Conservation (phyloP, 73 alveolate genomes). For the Symbiodinium pilosum region DNA sequence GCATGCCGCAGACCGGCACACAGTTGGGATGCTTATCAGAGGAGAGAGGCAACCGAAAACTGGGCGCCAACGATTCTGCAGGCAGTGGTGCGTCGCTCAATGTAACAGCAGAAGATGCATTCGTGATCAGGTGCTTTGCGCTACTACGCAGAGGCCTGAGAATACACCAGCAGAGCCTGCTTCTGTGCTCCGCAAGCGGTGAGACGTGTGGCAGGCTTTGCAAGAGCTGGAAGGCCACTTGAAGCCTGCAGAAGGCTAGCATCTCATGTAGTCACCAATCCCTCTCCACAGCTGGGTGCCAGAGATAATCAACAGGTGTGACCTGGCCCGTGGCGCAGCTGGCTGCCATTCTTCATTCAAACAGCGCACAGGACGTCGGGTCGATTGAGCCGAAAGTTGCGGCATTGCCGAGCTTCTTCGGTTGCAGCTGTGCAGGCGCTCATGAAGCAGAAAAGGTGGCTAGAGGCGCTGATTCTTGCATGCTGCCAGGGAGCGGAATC, state of each 20-base stretch:
- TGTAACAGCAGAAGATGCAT: too few relatives aligned
- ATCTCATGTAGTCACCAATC: too few relatives aligned
- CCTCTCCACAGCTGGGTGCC: too few relatives aligned
- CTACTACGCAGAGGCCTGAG: not conserved
- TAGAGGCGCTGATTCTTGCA: slow-evolving; percentile 36
- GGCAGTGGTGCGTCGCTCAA: too few relatives aligned
- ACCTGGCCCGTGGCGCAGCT: not conserved
- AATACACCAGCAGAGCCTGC: not conserved
- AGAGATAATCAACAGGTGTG: not conserved
- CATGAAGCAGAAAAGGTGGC: slow-evolving; percentile 79
- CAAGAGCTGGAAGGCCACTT: not conserved
- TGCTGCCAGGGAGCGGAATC: too few relatives aligned
- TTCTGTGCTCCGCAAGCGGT: not conserved
- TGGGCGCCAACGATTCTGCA: slow-evolving; percentile 29
- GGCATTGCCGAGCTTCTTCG: not conserved
- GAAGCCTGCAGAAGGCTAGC: not conserved
- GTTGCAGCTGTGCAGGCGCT: not conserved
- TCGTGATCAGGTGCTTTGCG: not conserved
- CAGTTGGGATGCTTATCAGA: not conserved
- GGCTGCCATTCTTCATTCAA: slow-evolving; percentile 50
- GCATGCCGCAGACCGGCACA: not conserved
- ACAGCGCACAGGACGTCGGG: slow-evolving; percentile 49
- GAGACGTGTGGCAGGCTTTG: not conserved
- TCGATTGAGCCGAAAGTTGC: not conserved
- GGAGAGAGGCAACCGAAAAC: slow-evolving; percentile 73